These are phyloP conservation scores for Lunularia cruciata DNA, from an alignment of 225 moss, liverwort and hornwort species.

Conservation along the genomic window DNA sequence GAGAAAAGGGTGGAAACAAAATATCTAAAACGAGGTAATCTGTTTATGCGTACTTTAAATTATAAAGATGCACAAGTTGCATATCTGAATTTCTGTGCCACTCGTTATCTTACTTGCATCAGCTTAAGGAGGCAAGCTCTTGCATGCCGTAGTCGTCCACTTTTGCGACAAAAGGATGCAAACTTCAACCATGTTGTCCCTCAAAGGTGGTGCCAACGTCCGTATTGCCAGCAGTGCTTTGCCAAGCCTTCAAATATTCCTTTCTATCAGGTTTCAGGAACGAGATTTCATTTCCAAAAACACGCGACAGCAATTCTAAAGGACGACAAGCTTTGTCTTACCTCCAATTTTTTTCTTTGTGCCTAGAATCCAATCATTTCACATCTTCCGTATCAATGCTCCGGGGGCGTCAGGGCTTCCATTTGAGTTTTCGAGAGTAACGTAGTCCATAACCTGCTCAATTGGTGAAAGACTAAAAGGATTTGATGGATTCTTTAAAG, in stretches of 20 bases:
- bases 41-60: too few species aligned
- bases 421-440: conserved; percentile 41
- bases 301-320: not conserved
- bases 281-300: not conserved
- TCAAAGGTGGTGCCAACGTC: conserved; percentile 76
- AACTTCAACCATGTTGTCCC: conserved; percentile 95
- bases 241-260: conserved; percentile 76
- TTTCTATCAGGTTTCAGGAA: not conserved
- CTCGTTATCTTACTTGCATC: conserved; percentile 54
- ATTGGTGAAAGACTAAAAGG: not conserved
- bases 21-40: too few species aligned
- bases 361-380: conserved; percentile 87
- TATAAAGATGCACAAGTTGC: too few species aligned
- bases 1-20: too few species aligned
- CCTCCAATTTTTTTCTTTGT: conserved; percentile 98
- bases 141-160: conserved; percentile 79
- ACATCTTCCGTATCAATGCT: conserved; percentile 83
- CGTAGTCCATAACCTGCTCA: conserved; percentile 88
- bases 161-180: conserved; percentile 99
- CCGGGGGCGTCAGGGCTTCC: conserved; percentile 52
- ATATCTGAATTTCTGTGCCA: not conserved
- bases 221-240: conserved; percentile 89
- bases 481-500: too few species aligned
- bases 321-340: not conserved
- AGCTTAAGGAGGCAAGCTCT: conserved; percentile 80